Conservation (phyloP, 2,329 filamentous ascomycete species). For the Xylariaceae sp. region DNA sequence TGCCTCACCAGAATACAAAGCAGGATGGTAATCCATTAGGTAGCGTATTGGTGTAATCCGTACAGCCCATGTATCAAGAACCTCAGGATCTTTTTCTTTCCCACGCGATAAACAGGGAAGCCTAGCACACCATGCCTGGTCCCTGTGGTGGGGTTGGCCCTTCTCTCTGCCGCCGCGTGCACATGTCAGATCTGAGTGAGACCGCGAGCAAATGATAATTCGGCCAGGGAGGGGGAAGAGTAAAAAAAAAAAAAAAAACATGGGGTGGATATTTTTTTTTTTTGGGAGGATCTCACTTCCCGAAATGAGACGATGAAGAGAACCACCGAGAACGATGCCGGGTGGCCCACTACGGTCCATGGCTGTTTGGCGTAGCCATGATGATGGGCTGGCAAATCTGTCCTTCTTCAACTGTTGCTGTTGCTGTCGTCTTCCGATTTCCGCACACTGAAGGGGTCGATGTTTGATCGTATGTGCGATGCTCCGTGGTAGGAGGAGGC, state of each 20-base stretch:
- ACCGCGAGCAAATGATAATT: constrained; percentile 20
- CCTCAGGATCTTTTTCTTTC: too few species aligned
- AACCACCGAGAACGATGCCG: constrained; percentile 23
- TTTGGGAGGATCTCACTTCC: constrained; percentile 15
- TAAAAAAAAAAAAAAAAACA: constrained; percentile 8
- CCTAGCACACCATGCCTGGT: constrained; percentile 8
- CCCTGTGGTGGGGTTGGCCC: constrained; percentile 13
- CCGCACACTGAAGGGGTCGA: not conserved
- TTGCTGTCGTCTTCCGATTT: not conserved
- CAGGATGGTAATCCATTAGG: too few species aligned
- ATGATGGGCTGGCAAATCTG: not conserved
- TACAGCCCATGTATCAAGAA: too few species aligned
- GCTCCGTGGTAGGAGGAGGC: not conserved
- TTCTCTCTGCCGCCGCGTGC: not conserved
- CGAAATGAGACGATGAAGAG: constrained; percentile 24
- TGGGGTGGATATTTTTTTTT: constrained; percentile 15
- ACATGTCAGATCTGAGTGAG: constrained; percentile 21
- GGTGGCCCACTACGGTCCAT: constrained; percentile 13
- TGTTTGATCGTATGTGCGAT: too few species aligned
- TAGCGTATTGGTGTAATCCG: too few species aligned
- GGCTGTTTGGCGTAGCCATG: constrained; percentile 11
- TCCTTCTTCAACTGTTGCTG: not conserved
- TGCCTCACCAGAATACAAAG: too few species aligned
- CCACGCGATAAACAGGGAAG: constrained; percentile 7
- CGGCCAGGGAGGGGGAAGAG: constrained; percentile 1